Base-by-base conservation (phyloP, 2,329 filamentous ascomycete species). In the Bipolaris bicolor region DNA sequence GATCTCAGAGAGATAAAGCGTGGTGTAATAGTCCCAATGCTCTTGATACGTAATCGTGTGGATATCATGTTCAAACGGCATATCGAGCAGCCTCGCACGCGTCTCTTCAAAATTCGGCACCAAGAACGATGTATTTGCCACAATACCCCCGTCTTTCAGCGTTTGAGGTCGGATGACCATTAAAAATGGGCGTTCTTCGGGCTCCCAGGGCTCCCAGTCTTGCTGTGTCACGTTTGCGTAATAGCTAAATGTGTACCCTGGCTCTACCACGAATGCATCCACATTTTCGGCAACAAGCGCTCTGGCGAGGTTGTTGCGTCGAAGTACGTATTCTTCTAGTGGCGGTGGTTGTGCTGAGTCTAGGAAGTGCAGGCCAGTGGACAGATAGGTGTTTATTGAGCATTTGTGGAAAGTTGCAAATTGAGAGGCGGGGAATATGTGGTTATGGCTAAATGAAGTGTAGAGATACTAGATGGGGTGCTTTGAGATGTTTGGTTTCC, bases 171-270 rank as follows among this genome's bases (percentile, higher is more conserved):
- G 74, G 10, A 88, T 78, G 16, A 88, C 65, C 84, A 88, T 87
- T 20, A 88, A 69, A 56, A 88, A 87, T 0, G 86, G 86, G 1
- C 85, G 80, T 66, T 88, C 85, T 64, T 88, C 85, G 0, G 85
- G 85, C 54, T 88, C 86, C 85, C 85, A 88, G 0, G 83, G 81
- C 61, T 88, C 85, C 86, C 86, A 88, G 58, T 88, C 82, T 0
- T 69, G 70, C 65, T 88, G 86, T 0, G 83, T 86, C 40, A 85
- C 79, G 64, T 88, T 88, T 45, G 80, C 85, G 65, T 87, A 88
- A 70, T 88, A 86, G 73, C 85, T 82, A 62, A 88, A 88, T 0
- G 84, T 86, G 65, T 87, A 88, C 2, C 86, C 86, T 1, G 86
- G 86, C 66, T 89, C 86, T 1, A 87, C 76, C 1, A 87, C 76